Percentiles rank a stretch among this genome's conserved stretches.
Evolutionary conservation across 179 eudicot genomes (phyloP).

Genomic region (Silene coronaria): DNA sequence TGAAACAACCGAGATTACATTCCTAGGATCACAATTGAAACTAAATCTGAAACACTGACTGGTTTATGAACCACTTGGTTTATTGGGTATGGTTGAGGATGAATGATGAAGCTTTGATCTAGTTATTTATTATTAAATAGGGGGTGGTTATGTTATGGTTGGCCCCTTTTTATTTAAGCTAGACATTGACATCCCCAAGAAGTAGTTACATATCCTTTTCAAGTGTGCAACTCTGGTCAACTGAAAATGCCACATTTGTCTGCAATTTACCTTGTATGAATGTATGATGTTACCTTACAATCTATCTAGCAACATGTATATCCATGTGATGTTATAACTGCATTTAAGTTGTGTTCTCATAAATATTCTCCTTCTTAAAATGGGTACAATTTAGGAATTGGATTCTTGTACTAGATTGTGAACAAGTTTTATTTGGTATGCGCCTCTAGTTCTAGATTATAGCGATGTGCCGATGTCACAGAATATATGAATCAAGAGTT

Average conservation of each 20-base stretch:
- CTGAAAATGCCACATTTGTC: background rate
- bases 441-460: background rate
- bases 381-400: background rate
- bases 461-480: too few relatives aligned
- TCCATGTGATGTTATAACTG: conserved; percentile 2
- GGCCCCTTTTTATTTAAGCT: conserved; percentile 1
- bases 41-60: background rate
- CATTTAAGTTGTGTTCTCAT: conserved; percentile 4
- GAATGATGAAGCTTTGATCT: background rate
- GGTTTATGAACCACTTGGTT: background rate
- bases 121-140: background rate
- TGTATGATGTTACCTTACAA: conserved; percentile 4
- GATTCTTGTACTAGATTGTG: conserved; percentile 5
- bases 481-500: background rate
- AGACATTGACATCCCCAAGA: background rate
- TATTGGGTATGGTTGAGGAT: background rate
- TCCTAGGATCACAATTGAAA: too few relatives aligned
- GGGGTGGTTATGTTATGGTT: conserved; percentile 8
- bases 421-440: background rate
- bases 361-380: background rate
- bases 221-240: conserved; percentile 13
- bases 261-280: conserved; percentile 6
- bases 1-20: background rate
- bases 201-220: conserved; percentile 19
- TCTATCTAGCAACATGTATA: background rate